These are phyloP conservation scores for Coemansia biformis DNA, from an alignment of 192 early-diverging fungal genomes.

Conservation along the genomic window DNA sequence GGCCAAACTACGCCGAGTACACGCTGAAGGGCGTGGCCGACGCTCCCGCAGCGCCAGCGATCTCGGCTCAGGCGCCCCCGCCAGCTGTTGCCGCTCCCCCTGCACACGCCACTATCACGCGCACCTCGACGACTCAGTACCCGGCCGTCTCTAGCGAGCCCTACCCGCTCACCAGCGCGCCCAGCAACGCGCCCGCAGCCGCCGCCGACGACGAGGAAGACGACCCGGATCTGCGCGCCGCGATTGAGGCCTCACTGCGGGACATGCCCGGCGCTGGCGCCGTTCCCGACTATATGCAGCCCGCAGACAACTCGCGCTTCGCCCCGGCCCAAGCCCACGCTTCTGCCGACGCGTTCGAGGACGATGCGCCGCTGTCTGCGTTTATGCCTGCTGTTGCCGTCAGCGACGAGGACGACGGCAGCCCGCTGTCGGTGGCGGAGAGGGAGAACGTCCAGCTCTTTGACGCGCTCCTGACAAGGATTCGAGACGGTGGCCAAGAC, in stretches of 20 bases:
- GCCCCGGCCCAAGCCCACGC: conserved; percentile 1
- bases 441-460: conserved; percentile 89
- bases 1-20: conserved; percentile 41
- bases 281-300: conserved; percentile 23
- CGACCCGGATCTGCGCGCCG: conserved; percentile 66
- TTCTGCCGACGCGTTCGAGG: neutral
- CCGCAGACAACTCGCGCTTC: conserved; percentile 2
- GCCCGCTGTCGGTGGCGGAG: conserved; percentile 71
- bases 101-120: neutral
- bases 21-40: conserved; percentile 17
- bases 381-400: conserved; percentile 36
- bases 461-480: conserved; percentile 73
- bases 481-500: conserved; percentile 74
- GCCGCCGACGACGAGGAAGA: conserved; percentile 59
- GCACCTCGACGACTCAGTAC: conserved; percentile 13
- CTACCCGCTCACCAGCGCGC: conserved; percentile 30
- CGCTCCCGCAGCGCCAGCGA: neutral
- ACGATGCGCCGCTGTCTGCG: conserved; percentile 16
- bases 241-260: conserved; percentile 70
- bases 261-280: conserved; percentile 44
- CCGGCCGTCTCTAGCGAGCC: conserved; percentile 25
- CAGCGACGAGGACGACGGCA: conserved; percentile 23
- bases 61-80: neutral
- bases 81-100: neutral
- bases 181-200: conserved; percentile 3